Base-by-base conservation (phyloP, 2,329 filamentous ascomycete species). In the Dothideomycetidae sp. region DNA sequence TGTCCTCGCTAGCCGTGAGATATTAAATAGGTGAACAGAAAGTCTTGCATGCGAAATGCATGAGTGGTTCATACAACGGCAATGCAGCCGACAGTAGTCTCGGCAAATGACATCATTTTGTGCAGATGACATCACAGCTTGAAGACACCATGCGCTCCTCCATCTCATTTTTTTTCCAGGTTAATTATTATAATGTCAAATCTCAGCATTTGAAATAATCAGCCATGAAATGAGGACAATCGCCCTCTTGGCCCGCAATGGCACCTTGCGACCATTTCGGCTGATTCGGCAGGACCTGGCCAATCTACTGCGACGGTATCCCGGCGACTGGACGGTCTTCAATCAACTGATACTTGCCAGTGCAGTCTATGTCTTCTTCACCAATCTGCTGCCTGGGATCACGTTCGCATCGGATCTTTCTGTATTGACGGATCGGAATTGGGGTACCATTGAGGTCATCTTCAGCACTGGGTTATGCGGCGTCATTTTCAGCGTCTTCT, bases 361-460 rank as follows among this genome's bases (percentile, higher is more conserved):
- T 48, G 68, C 73, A 1, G 66, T 78, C 18, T 77, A 75, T 53
- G 66, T 78, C 42, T 78, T 77, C 59, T 78, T 78, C 50, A 77
- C 73, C 17, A 78, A 78, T 49, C 60, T 78, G 4, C 54, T 79
- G 9, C 75, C 75, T 0, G 73, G 75, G 1, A 77, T 78, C 48
- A 78, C 74, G 0, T 78, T 78, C 54, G 73, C 73, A 0, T 74
- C 69, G 50, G 75, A 78, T 50, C 53, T 78, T 40, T 75, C 74
- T 49, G 67, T 69, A 3, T 55, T 73, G 44, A 78, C 74, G 0
- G 73, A 73, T 10, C 58, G 67, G 48, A 73, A 68, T 17, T 78
- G 73, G 71, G 73, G 73, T 1, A 74, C 74, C 1, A 75, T 78
- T 37, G 75, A 78, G 50, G 71, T 78, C 5, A 73, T 79, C 1